phyloP scores from a whole-genome alignment of 2,329 filamentous ascomycete genomes.

The Furcasterigmium sp. region DNA sequence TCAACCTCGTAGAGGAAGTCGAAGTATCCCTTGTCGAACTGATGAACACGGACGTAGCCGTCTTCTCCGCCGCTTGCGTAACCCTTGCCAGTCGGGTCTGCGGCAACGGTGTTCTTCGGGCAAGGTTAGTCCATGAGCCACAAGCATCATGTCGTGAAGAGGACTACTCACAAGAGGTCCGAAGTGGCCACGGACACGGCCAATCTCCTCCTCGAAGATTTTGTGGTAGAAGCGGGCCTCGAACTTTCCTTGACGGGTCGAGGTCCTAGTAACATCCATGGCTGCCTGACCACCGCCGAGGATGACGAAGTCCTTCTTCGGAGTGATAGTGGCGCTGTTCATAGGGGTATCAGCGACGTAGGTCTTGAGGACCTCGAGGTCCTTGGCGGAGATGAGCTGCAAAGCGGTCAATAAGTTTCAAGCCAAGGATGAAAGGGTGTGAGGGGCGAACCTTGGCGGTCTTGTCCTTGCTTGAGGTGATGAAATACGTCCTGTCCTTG shows the following conservation, averaged over 20 bases:
- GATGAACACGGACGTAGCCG: slow-evolving; percentile 95
- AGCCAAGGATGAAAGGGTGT: neutral
- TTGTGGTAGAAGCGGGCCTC: slow-evolving; percentile 99
- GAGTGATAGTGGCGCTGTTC: slow-evolving; percentile 90
- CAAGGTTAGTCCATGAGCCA: slow-evolving; percentile 6
- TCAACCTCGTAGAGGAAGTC: slow-evolving; percentile 99
- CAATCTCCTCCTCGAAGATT: slow-evolving; percentile 98
- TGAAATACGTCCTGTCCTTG: slow-evolving; percentile 91
- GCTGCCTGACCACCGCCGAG: slow-evolving; percentile 96
- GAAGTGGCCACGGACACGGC: slow-evolving; percentile 94
- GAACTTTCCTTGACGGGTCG: slow-evolving; percentile 94
- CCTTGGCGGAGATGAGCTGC: slow-evolving; percentile 74
- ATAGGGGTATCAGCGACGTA: slow-evolving; percentile 90
- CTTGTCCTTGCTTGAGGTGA: slow-evolving; percentile 98
- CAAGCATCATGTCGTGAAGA: too few relatives aligned
- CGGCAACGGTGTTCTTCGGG: slow-evolving; percentile 78
- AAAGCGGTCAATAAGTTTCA: slow-evolving; percentile 1
- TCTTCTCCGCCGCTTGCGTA: slow-evolving; percentile 97
- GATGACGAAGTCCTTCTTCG: slow-evolving; percentile 96
- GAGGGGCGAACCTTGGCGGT: slow-evolving; percentile 66
- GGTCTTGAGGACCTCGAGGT: slow-evolving; percentile 89
- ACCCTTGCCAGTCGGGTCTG: slow-evolving; percentile 83
- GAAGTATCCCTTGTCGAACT: slow-evolving; percentile 98
- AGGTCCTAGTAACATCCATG: slow-evolving; percentile 97
- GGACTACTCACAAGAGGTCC: slow-evolving; percentile 69